Percentiles rank a stretch among this genome's conserved stretches.
Conservation (phyloP, 2,329 filamentous ascomycete species). For the Aspergillus aculeatus region DNA sequence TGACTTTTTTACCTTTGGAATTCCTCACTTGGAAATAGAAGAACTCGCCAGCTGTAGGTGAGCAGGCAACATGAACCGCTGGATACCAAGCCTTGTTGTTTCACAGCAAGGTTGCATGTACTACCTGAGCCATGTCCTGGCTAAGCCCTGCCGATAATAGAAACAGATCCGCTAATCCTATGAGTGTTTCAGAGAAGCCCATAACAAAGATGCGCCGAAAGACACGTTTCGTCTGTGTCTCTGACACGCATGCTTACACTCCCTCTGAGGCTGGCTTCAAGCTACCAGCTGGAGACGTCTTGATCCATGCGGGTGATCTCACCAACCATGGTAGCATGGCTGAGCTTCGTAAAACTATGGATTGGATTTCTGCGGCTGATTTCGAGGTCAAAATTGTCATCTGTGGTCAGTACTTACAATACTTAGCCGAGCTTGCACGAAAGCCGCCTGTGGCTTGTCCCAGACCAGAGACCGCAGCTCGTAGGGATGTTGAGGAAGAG, state of each 20-base stretch:
- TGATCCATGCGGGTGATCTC: constrained; percentile 60
- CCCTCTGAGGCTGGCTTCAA: constrained; percentile 50
- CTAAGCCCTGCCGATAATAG: background rate
- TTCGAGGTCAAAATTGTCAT: constrained; percentile 57
- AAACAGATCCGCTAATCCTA: background rate
- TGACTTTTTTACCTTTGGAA: too few species aligned
- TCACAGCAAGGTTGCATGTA: background rate
- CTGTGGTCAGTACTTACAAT: constrained; percentile 46
- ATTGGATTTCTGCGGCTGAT: constrained; percentile 54
- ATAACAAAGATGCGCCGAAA: constrained; percentile 32
- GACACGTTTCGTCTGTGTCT: constrained; percentile 58
- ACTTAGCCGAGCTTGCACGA: background rate
- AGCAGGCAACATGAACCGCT: background rate
- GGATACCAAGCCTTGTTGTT: background rate
- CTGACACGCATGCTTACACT: constrained; percentile 57
- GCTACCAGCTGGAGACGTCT: constrained; percentile 56
- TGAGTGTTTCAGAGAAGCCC: background rate
- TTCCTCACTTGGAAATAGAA: too few species aligned
- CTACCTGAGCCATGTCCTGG: background rate
- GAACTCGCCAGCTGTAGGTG: too few species aligned
- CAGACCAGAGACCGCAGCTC: background rate
- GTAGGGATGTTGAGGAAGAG: background rate
- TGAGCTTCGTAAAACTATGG: constrained; percentile 53
- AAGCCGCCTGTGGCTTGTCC: background rate
- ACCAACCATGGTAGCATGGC: constrained; percentile 55